A percentile compares a stretch with the other conserved stretches of the same genome.
phyloP scores from a whole-genome alignment of 805 yeast species.

The Wickerhamomyces mucosus region DNA sequence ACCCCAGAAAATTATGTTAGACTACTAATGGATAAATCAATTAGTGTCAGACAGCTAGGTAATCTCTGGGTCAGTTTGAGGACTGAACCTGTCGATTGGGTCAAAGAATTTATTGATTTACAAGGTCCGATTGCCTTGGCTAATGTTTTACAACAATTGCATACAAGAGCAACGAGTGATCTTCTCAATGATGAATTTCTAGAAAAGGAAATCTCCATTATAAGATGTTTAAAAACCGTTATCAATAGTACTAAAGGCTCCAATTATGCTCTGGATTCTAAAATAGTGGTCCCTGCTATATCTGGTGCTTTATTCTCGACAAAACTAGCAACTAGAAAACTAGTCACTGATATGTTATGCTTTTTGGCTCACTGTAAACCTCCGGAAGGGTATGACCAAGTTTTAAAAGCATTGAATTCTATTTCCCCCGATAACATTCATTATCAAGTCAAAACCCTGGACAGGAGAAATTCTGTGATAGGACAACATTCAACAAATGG shows the following conservation, averaged over 20 bases:
- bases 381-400: slow-evolving; percentile 45
- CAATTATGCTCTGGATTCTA: slow-evolving; percentile 39
- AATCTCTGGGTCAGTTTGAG: slow-evolving; percentile 86
- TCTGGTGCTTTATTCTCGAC: slow-evolving; percentile 70
- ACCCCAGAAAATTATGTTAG: slow-evolving; percentile 73
- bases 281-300: slow-evolving; percentile 46
- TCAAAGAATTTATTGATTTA: slow-evolving; percentile 57
- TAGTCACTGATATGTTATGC: slow-evolving; percentile 70
- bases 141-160: slow-evolving; percentile 49
- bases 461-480: slow-evolving; percentile 24
- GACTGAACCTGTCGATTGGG: slow-evolving; percentile 85
- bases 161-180: slow-evolving; percentile 19
- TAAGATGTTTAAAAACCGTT: slow-evolving; percentile 68
- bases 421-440: slow-evolving; percentile 21
- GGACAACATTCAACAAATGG: slow-evolving; percentile 13
- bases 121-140: slow-evolving; percentile 80
- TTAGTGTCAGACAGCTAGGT: slow-evolving; percentile 62
- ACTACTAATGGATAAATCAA: slow-evolving; percentile 57
- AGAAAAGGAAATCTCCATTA: slow-evolving; percentile 67
- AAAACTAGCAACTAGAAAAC: slow-evolving; percentile 61
- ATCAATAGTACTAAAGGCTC: slow-evolving; percentile 58
- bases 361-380: slow-evolving; percentile 38
- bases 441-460: slow-evolving; percentile 22
- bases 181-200: slow-evolving; percentile 32
- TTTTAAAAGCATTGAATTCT: slow-evolving; percentile 29